Evolutionary conservation across 2,329 filamentous ascomycete genomes (phyloP).

Genomic region (Pyrenochaeta sp.): DNA sequence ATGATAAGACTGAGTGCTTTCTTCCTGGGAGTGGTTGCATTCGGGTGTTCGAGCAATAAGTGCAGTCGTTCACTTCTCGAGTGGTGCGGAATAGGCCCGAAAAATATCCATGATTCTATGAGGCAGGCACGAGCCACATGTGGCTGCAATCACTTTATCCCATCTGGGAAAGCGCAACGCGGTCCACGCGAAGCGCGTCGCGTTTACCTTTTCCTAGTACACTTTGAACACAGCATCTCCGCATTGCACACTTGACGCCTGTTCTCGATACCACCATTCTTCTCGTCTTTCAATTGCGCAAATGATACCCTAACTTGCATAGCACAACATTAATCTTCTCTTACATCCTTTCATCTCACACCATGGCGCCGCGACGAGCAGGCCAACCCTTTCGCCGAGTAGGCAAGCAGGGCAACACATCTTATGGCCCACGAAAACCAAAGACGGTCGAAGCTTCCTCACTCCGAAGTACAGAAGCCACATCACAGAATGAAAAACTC

Average conservation of each 20-base stretch:
- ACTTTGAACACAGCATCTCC: conserved; percentile 17
- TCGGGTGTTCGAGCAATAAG: conserved; percentile 1
- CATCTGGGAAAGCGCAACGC: conserved; percentile 25
- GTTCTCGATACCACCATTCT: conserved; percentile 24
- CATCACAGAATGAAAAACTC: conserved; percentile 90
- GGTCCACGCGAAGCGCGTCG: conserved; percentile 33
- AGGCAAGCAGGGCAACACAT: conserved; percentile 52
- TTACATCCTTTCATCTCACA: conserved; percentile 29
- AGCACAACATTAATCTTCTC: conserved; percentile 31
- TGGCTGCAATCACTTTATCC: conserved; percentile 40
- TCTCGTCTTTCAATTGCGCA: conserved; percentile 25
- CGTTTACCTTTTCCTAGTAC: conserved; percentile 15
- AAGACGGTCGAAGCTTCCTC: conserved; percentile 83
- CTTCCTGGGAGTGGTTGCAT: background rate
- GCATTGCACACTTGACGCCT: conserved; percentile 16
- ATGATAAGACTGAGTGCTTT: background rate
- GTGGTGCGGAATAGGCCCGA: conserved; percentile 31
- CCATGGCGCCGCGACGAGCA: conserved; percentile 56
- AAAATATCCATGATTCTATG: conserved; percentile 36
- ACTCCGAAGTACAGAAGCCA: conserved; percentile 79
- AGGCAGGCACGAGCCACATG: conserved; percentile 20
- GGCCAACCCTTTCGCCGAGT: conserved; percentile 55
- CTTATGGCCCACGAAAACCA: conserved; percentile 64
- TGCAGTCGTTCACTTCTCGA: conserved; percentile 13
- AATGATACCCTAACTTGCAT: conserved; percentile 44